A percentile compares a stretch with the other conserved stretches of the same genome.
phyloP scores from a whole-genome alignment of 2,329 filamentous ascomycete species.

The Cordyceps tenuipes region DNA sequence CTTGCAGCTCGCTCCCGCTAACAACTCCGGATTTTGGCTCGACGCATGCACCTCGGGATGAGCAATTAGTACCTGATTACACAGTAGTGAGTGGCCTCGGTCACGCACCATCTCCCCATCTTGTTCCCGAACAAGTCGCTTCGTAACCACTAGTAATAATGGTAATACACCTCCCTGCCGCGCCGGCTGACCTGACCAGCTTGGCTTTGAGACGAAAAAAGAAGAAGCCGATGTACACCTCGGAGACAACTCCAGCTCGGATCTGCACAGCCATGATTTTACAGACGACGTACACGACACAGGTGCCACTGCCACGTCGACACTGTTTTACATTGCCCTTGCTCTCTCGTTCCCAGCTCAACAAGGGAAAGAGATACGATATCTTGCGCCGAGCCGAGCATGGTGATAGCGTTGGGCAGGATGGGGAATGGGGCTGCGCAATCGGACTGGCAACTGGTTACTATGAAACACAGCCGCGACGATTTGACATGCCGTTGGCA shows the following conservation, averaged over 20 bases:
- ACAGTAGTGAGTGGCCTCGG: not conserved
- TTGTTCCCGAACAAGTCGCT: not conserved
- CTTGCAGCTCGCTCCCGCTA: not conserved
- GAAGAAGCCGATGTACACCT: not conserved
- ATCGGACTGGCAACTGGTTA: too few species aligned
- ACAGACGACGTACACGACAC: too few species aligned
- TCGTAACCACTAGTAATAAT: not conserved
- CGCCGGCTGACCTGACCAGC: not conserved
- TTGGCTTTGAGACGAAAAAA: not conserved
- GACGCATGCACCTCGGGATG: too few species aligned
- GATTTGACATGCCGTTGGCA: not conserved
- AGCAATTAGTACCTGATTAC: not conserved
- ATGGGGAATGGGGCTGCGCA: not conserved
- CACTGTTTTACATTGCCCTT: not conserved
- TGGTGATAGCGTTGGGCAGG: not conserved
- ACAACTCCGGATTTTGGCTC: not conserved
- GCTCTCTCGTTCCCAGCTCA: not conserved
- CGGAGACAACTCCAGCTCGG: not conserved
- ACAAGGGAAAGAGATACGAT: not conserved
- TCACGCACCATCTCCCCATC: not conserved
- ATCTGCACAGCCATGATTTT: not conserved
- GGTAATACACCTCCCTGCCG: too few species aligned
- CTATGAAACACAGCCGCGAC: too few species aligned
- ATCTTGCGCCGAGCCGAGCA: not conserved
- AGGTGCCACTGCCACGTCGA: not conserved